Evolutionary conservation across 169 alveolate species (phyloP).

Genomic region (Eimeria praecox): DNA sequence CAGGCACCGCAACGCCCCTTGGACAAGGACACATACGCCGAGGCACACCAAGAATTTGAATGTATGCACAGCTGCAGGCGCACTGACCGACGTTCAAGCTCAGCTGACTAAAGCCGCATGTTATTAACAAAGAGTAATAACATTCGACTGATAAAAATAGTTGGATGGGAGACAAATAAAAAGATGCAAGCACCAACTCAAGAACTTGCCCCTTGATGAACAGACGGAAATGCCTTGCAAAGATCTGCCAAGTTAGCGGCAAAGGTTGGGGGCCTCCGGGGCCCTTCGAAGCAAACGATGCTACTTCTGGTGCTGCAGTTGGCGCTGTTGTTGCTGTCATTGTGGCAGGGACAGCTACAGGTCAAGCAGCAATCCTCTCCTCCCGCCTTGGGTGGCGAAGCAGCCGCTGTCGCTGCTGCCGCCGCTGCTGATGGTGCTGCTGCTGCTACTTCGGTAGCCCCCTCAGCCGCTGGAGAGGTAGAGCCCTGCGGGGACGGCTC

Average conservation of each 20-base stretch:
- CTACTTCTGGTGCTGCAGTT: slow-evolving; percentile 53
- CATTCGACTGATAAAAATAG: too few relatives aligned
- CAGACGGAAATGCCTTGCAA: slow-evolving; percentile 74
- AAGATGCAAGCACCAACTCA: background rate
- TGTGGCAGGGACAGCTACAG: slow-evolving; percentile 66
- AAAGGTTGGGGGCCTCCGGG: slow-evolving; percentile 73
- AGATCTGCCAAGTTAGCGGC: slow-evolving; percentile 65
- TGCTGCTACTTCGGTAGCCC: background rate
- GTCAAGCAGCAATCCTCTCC: slow-evolving; percentile 51
- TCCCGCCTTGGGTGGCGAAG: background rate
- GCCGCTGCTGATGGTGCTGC: slow-evolving; percentile 30
- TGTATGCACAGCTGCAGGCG: background rate
- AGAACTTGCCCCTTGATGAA: slow-evolving; percentile 74
- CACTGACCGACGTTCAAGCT: background rate
- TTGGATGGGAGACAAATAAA: too few relatives aligned
- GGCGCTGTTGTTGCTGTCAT: slow-evolving; percentile 31
- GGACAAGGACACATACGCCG: too few relatives aligned
- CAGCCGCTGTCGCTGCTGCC: background rate
- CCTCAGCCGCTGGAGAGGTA: slow-evolving; percentile 40
- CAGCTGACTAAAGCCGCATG: background rate
- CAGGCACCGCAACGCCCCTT: too few relatives aligned
- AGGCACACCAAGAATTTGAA: background rate
- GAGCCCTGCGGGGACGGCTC: background rate
- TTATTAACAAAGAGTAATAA: too few relatives aligned
- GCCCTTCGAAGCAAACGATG: slow-evolving; percentile 77